Conservation (phyloP, 306 rosid species). For the Mimosa pudica region DNA sequence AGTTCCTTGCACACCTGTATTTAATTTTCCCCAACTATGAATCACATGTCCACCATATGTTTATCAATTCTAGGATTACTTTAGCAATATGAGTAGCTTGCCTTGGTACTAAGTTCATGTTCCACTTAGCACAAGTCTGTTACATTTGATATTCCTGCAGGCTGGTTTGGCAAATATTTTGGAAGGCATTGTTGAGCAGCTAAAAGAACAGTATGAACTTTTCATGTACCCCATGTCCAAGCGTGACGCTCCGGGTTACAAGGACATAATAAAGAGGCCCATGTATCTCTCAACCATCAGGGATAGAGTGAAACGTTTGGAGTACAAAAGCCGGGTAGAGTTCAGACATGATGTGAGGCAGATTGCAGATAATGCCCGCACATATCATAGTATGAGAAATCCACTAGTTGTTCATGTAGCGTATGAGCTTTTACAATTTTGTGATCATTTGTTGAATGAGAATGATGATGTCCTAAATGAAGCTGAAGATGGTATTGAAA, state of each 20-base stretch:
- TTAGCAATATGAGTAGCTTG: constrained; percentile 13
- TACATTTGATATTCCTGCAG: constrained; percentile 36
- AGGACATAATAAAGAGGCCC: constrained; percentile 72
- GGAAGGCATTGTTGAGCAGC: constrained; percentile 79
- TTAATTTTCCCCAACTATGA: not conserved
- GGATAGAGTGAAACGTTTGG: constrained; percentile 85
- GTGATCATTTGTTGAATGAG: constrained; percentile 77
- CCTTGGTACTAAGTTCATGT: not conserved
- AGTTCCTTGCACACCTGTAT: too few species aligned
- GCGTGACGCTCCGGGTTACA: constrained; percentile 92
- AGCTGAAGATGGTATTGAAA: constrained; percentile 91
- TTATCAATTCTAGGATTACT: not conserved
- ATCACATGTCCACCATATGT: not conserved
- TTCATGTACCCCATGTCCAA: constrained; percentile 84
- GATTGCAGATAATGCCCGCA: constrained; percentile 80
- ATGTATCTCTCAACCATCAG: constrained; percentile 87
- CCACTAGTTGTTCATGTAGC: constrained; percentile 94
- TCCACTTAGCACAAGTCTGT: constrained; percentile 20
- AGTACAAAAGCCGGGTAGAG: constrained; percentile 87
- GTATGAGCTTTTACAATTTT: constrained; percentile 80
- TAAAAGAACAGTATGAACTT: constrained; percentile 70
- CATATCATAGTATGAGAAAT: constrained; percentile 77
- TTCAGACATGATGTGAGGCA: constrained; percentile 87
- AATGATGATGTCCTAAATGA: constrained; percentile 76
- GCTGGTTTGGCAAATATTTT: constrained; percentile 96